Base-by-base conservation (phyloP, 2,329 filamentous ascomycete genomes). In the Nothophoma quercina region DNA sequence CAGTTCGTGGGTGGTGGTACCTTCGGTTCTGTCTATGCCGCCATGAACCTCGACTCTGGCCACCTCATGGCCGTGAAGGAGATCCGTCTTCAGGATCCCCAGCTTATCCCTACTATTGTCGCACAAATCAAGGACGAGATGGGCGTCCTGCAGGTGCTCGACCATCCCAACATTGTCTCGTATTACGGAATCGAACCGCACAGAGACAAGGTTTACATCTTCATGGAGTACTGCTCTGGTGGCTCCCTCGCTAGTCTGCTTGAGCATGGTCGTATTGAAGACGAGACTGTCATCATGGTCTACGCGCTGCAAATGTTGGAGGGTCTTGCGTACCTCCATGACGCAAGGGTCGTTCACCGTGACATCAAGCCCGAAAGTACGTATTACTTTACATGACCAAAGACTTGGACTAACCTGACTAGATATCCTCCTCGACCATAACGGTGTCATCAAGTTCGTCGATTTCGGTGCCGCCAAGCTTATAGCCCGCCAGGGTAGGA, bases 21-120 rank as follows among this genome's bases (percentile, higher is more conserved):
- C 0, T 99, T 99, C 75, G 95, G 95, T 57, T 96, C 93, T 45
- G 95, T 99, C 9, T 99, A 99, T 69, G 92, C 92, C 26, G 95
- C 93, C 26, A 96, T 98, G 84, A 97, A 99, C 70, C 81, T 99
- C 44, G 96, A 99, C 77, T 93, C 91, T 21, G 93, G 93, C 51
- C 92, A 96, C 69, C 78, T 98, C 56, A 98, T 99, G 93, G 95
- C 95, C 3, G 95, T 99, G 63, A 99, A 99, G 77, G 95, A 99
- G 76, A 99, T 99, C 63, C 88, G 95, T 56, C 82, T 99, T 22
- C 95, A 98, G 76, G 95, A 99, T 72, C 95, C 95, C 28, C 95
- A 97, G 73, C 82, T 96, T 59, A 97, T 99, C 56, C 95, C 95
- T 5, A 91, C 90, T 45, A 93, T 98, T 69, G 93, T 95, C 8